phyloP scores from a whole-genome alignment of 306 rosid genomes.

The Carpinus viminea region DNA sequence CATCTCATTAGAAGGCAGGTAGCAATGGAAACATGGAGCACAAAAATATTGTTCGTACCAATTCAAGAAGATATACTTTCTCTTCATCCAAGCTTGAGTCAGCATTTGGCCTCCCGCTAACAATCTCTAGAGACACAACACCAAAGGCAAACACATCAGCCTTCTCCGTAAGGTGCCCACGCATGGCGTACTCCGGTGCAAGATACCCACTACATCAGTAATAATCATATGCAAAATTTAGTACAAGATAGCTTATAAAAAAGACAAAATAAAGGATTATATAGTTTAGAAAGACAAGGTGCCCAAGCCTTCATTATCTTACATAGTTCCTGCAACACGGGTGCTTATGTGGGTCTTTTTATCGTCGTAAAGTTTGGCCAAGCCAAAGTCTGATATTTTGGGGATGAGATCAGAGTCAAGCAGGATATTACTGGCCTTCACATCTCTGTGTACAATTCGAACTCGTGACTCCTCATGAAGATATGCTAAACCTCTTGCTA shows the following conservation, averaged over 20 bases:
- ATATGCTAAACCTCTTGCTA: slow-evolving; percentile 78
- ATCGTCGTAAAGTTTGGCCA: slow-evolving; percentile 80
- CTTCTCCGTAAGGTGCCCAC: slow-evolving; percentile 84
- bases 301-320: slow-evolving; percentile 21
- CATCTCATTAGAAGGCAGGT: background rate
- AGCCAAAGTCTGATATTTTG: slow-evolving; percentile 81
- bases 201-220: slow-evolving; percentile 67
- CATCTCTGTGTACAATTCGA: slow-evolving; percentile 91
- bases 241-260: slow-evolving; percentile 10
- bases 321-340: slow-evolving; percentile 80
- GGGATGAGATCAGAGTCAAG: slow-evolving; percentile 64
- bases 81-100: slow-evolving; percentile 59
- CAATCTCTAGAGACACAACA: slow-evolving; percentile 73
- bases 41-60: slow-evolving; percentile 45
- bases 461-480: slow-evolving; percentile 80
- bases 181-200: slow-evolving; percentile 92
- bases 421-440: slow-evolving; percentile 78
- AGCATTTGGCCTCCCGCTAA: slow-evolving; percentile 73
- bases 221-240: slow-evolving; percentile 6
- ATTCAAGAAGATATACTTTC: slow-evolving; percentile 69
- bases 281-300: background rate
- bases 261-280: background rate
- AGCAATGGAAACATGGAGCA: slow-evolving; percentile 4
- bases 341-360: slow-evolving; percentile 81
- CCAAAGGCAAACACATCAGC: slow-evolving; percentile 87